Evolutionary conservation across 208 protist species (phyloP), one percentile per base, ranked within the genome.

Genomic region (Angomonas deanei): DNA sequence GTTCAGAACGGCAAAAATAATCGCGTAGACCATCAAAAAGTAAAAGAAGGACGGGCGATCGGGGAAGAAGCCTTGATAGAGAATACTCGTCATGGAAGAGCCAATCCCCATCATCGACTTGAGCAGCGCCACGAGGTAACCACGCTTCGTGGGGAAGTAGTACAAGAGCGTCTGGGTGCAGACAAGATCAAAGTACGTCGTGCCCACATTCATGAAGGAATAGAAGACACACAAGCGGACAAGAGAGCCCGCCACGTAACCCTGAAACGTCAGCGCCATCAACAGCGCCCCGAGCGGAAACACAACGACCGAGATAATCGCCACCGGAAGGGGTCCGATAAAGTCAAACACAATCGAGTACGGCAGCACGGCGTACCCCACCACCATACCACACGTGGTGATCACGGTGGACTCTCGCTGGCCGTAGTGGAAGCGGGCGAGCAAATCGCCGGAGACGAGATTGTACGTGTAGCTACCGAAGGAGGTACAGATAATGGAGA

Each of bases 341-440:
- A 68, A 69, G 55, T 88, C 81, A 56, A 75, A 83, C 32, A 82
- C 0, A 17, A 71, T 56, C 34, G 68, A 70, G 66, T 76, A 76
- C 19, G 71, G 74, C 8, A 88, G 56, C 50, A 71, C 69, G 11
- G 74, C 63, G 39, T 74, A 64, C 19, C 74, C 62, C 17, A 76
- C 15, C 4, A 80, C 66, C 39, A 80, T 74, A 48, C 72, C 70
- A 17, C 74, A 62, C 0, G 72, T 83, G 47, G 66, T 72, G 60
- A 91, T 86, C n/a, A 74, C 80, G 17, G 77, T 74, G 32, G 80
- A 72, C 28, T 91, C 71, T 26, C 68, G 75, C 66, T 80, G 72
- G n/a, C 67, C 72, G 28, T 83, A 72, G 50, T 74, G 68, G 67
- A 80, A 86, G 30, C 69, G 68, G 1, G 52, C 60, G 49, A 84